phyloP scores from a whole-genome alignment of 805 yeast species.

The Zygosaccharomyces lentus region DNA sequence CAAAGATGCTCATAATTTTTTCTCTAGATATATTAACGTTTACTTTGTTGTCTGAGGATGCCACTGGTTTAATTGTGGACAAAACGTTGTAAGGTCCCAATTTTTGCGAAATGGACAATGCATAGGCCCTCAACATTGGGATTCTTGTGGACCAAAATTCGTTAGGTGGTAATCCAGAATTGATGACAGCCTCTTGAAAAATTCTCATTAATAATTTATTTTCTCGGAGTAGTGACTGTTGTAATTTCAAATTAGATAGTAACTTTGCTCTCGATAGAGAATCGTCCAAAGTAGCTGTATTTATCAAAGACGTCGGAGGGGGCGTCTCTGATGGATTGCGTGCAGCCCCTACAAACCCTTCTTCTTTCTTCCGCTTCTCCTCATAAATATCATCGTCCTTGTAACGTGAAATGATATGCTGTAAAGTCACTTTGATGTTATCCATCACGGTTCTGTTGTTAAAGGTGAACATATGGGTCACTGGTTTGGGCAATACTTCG shows the following conservation, averaged over 20 bases:
- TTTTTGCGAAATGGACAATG: slow-evolving; percentile 77
- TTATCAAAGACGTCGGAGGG: slow-evolving; percentile 33
- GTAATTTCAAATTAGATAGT: slow-evolving; percentile 68
- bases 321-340: slow-evolving; percentile 24
- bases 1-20: slow-evolving; percentile 82
- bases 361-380: slow-evolving; percentile 30
- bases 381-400: slow-evolving; percentile 48
- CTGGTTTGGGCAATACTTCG: slow-evolving; percentile 24
- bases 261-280: slow-evolving; percentile 55
- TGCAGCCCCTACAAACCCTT: slow-evolving; percentile 9
- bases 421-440: slow-evolving; percentile 60
- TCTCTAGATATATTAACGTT: slow-evolving; percentile 90
- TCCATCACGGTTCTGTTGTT: slow-evolving; percentile 74
- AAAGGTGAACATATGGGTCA: slow-evolving; percentile 51
- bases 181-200: slow-evolving; percentile 84
- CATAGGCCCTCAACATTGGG: slow-evolving; percentile 76
- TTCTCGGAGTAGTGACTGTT: slow-evolving; percentile 68
- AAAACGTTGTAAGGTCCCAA: slow-evolving; percentile 91
- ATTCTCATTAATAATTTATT: slow-evolving; percentile 65
- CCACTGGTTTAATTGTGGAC: slow-evolving; percentile 90
- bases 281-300: slow-evolving; percentile 39
- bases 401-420: slow-evolving; percentile 63
- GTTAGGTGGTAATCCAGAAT: slow-evolving; percentile 66
- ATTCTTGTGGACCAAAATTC: slow-evolving; percentile 86
- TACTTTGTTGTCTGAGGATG: slow-evolving; percentile 87